A percentile compares a stretch with the other conserved stretches of the same genome.
phyloP scores from a whole-genome alignment of 1,284 basidiomycete genomes.

The Ustilago curta region DNA sequence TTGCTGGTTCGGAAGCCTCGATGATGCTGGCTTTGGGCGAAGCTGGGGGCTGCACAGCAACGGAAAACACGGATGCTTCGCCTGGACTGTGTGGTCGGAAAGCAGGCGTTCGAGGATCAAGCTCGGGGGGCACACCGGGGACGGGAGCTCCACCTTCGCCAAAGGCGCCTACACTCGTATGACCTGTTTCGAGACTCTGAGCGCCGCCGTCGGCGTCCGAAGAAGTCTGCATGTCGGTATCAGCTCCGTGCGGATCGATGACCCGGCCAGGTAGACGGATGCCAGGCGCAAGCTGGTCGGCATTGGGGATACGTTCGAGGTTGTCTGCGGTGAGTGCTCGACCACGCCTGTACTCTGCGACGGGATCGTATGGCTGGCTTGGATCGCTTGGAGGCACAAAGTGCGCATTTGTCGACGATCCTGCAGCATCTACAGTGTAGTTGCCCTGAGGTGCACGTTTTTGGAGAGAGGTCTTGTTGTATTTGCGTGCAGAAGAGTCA shows the following conservation, averaged over 20 bases:
- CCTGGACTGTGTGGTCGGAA: constrained; percentile 64
- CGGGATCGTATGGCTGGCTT: constrained; percentile 36
- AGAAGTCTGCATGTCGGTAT: constrained; percentile 50
- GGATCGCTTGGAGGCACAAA: constrained; percentile 24
- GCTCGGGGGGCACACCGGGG: constrained; percentile 63
- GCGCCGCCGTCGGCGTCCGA: constrained; percentile 49
- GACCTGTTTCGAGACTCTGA: constrained; percentile 45
- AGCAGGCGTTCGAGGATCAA: constrained; percentile 62
- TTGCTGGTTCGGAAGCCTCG: constrained; percentile 42
- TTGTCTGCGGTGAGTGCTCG: constrained; percentile 64
- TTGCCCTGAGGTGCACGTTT: constrained; percentile 18
- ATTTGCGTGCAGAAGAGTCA: constrained; percentile 52
- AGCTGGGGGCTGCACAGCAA: constrained; percentile 65
- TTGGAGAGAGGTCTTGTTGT: constrained; percentile 52
- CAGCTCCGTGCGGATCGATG: constrained; percentile 26
- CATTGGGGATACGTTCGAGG: constrained; percentile 65
- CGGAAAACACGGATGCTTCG: constrained; percentile 65
- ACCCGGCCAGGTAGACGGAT: constrained; percentile 58
- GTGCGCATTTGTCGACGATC: constrained; percentile 10
- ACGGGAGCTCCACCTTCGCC: constrained; percentile 54
- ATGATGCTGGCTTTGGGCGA: constrained; percentile 59
- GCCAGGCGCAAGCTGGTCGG: constrained; percentile 66
- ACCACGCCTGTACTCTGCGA: constrained; percentile 47
- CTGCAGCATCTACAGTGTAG: constrained; percentile 4
- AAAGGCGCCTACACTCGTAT: constrained; percentile 52